Base-by-base conservation (phyloP, 2,329 filamentous ascomycete genomes). In the Domatiomyces globalis region DNA sequence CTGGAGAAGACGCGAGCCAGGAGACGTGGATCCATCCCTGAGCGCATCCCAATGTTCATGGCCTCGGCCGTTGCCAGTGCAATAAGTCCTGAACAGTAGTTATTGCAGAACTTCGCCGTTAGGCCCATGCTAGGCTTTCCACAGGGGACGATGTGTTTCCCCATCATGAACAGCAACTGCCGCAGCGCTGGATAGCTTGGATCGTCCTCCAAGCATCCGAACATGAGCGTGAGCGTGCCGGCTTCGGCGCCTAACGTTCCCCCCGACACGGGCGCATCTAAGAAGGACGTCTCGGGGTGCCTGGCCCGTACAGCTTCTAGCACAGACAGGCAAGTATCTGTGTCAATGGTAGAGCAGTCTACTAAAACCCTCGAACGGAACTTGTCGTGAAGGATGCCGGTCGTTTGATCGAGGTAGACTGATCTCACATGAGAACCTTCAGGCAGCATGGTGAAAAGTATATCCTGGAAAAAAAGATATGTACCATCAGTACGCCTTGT, bases 81-180 rank as follows among this genome's bases (percentile, higher is more conserved):
- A 52, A 81, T 80, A 19, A 79, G 65, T 1, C 75, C 77, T 0
- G 73, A 78, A 47, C 75, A 69, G 62, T 81, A 81, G 58, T 81
- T 81, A 60, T 81, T 81, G 50, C 72, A 77, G 5, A 81, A 64
- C 62, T 81, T 81, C 0, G 78, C 76, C 0, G 75, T 72, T 2
- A 82, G 69, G 0, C 78, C 78, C 0, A 79, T 67, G 0, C 73
- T 73, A 0, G n/a, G 71, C 0, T 71, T 75, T 2, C 78, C 78
- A 56, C 78, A 81, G 4, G 75, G 67, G 48, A 65, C 63, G n/a
- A 65, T 54, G n/a, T 81, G 74, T 22, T 68, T 68, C 36, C 77
- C 78, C 75, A 81, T 79, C 43, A 72, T 60, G 5, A 63, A 53
- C 15, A 78, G 63, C 1, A 80, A 60, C 10, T 61, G 53, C 5